Base-by-base conservation (phyloP, 257 asterid genomes). In the Nicotiana attenuata region DNA sequence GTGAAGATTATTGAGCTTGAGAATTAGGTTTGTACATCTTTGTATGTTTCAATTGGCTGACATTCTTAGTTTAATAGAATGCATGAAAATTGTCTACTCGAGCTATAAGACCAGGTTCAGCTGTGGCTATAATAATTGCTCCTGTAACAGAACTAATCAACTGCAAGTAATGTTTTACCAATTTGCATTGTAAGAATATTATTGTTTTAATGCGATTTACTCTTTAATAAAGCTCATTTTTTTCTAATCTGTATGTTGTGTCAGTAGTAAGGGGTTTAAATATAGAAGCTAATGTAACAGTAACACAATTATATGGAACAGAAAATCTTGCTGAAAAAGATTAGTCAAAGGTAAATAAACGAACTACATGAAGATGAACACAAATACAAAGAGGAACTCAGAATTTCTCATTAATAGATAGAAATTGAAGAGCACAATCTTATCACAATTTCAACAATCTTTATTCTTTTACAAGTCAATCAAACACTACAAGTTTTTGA, bases 1-100 rank as follows among this genome's bases (percentile, higher is more conserved):
- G 97, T 95, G 24, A 93, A 95, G 98, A 93, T 95, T 26, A 95
- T 95, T 10, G 99, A 95, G 86, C 99, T 95, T 35, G 98, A 95
- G 83, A 95, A 92, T 79, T 95, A 89, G 76, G 55, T 38, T 60
- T 55, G 28, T 61, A 50, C 71, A 79, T 24, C 24, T 61, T 73
- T 45, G 55, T 64, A 38, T 38, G 24, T 3, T 56, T 47, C 81
- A 75, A 61, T 24, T 24, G 79, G 63, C 41, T 50, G 24, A 9
- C 63, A 75, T 50, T 75, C 64, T 50, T 59, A 75, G 31, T 16
- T 50, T 73, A 15, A 50, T 13, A 75, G 63, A 75, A 75, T 50
- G 22, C 64, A 2, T 75, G 78, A 75, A 75, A 75, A 75, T 16
- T 13, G 22, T 75, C 61, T 4, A 8, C 50, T 73, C 38, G 63